Base-by-base conservation (phyloP, 2,329 filamentous ascomycete species). In the Stagonosporopsis rhizophila region DNA sequence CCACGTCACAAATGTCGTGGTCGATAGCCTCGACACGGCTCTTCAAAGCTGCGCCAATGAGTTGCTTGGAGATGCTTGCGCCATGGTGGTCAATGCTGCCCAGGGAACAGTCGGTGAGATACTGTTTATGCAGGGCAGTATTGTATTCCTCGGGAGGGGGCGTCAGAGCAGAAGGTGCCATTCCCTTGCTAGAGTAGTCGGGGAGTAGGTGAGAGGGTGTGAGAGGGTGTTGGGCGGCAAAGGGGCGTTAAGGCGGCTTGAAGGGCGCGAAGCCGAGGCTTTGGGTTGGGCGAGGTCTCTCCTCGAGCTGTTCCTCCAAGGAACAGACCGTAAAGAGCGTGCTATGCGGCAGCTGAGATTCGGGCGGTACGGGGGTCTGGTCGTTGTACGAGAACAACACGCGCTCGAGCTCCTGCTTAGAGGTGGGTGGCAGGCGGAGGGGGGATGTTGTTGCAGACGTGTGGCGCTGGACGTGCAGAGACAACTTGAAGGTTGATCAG, bases 341-440 rank as follows among this genome's bases (percentile, higher is more conserved):
- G 91, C 92, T 98, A 99, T 99, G 94, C 95, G 95, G 95, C 95
- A 98, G 94, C 91, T 96, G 90, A 86, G 83, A 81, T 79, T 81
- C 80, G 80, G 85, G 80, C 78, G 85, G 81, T 77, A 81, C 84
- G 78, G 83, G 84, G 67, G 75, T 77, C 66, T 67, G 68, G 72
- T 74, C 75, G 72, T 74, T 70, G 66, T 76, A 74, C 67, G 72
- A 71, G 63, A 81, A 78, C 67, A 82, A 70, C 69, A 77, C 65
- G 70, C 73, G 71, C 65, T 79, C 74, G 59, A 77, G 69, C 30
- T 77, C 71, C 52, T 68, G 61, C 58, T 66, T 66, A 60, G 74
- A 67, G 47, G 68, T 66, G 71, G 64, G 62, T 61, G 77, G 65
- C 66, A 70, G 70, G 66, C 60, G 78, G 79, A 57, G 79, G 78